phyloP scores from a whole-genome alignment of 2,329 filamentous ascomycete genomes.

The Fusarium liriodendri region DNA sequence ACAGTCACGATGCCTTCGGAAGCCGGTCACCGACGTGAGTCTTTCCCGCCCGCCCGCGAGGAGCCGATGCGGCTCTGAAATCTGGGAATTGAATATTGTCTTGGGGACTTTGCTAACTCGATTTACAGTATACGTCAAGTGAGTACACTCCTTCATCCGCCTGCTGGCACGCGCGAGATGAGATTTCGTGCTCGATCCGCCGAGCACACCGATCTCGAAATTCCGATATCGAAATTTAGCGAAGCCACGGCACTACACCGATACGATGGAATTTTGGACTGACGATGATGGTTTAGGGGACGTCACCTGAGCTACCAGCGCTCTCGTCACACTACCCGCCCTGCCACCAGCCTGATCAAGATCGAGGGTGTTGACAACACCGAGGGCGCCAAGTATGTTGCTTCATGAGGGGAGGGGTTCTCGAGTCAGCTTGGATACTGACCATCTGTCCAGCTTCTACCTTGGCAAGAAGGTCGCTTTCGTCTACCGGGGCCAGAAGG shows the following conservation, averaged over 20 bases:
- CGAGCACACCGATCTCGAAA: slow-evolving; percentile 32
- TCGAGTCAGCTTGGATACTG: slow-evolving; percentile 37
- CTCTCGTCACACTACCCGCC: slow-evolving; percentile 90
- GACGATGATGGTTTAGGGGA: slow-evolving; percentile 71
- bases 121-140: slow-evolving; percentile 85
- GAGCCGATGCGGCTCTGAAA: slow-evolving; percentile 23
- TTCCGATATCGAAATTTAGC: slow-evolving; percentile 39
- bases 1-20: slow-evolving; percentile 86
- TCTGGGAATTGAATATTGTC: slow-evolving; percentile 28
- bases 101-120: slow-evolving; percentile 51
- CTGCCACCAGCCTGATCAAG: slow-evolving; percentile 94
- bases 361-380: slow-evolving; percentile 97
- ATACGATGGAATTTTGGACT: slow-evolving; percentile 43
- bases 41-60: slow-evolving; percentile 24
- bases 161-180: slow-evolving; percentile 30
- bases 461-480: slow-evolving; percentile 98
- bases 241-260: slow-evolving; percentile 38
- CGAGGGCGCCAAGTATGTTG: slow-evolving; percentile 83
- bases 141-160: slow-evolving; percentile 59
- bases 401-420: background rate
- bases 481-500: slow-evolving; percentile 95
- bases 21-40: slow-evolving; percentile 90
- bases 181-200: slow-evolving; percentile 12
- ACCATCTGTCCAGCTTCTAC: slow-evolving; percentile 77
- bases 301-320: slow-evolving; percentile 98